phyloP scores from a whole-genome alignment of 2,329 filamentous ascomycete genomes.

The Nannizziopsis barbatae region DNA sequence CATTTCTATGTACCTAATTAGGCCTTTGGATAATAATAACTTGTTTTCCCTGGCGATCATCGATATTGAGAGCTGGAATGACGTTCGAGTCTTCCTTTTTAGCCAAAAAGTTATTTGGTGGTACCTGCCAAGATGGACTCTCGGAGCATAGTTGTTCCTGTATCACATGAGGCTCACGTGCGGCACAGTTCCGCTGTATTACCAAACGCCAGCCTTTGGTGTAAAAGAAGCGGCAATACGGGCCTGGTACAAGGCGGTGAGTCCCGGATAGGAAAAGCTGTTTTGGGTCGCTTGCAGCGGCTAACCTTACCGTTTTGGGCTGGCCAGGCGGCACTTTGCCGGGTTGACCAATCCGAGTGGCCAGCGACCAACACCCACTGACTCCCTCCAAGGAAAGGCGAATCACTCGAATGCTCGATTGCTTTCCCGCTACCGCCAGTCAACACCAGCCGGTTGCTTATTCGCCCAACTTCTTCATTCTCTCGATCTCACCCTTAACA shows the following conservation, averaged over 20 bases:
- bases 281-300: slow-evolving; percentile 14
- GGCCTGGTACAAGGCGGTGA: slow-evolving; percentile 8
- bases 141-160: too few relatives aligned
- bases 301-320: slow-evolving; percentile 15
- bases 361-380: slow-evolving; percentile 6
- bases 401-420: slow-evolving; percentile 2
- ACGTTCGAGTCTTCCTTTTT: too few relatives aligned
- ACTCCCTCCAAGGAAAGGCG: slow-evolving; percentile 6
- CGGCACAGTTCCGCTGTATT: too few relatives aligned
- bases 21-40: too few relatives aligned
- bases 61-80: neutral
- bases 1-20: too few relatives aligned
- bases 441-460: neutral
- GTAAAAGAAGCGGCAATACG: neutral
- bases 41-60: neutral
- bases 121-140: too few relatives aligned
- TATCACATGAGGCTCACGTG: too few relatives aligned
- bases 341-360: slow-evolving; percentile 12
- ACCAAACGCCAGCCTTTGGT: too few relatives aligned
- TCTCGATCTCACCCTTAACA: neutral
- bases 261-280: slow-evolving; percentile 10
- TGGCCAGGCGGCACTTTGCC: slow-evolving; percentile 15
- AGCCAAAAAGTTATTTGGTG: too few relatives aligned
- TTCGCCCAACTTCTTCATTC: neutral
- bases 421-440: neutral